Evolutionary conservation across 2,329 filamentous ascomycete genomes (phyloP).

Genomic region (Purpureocillium takamizusanense): DNA sequence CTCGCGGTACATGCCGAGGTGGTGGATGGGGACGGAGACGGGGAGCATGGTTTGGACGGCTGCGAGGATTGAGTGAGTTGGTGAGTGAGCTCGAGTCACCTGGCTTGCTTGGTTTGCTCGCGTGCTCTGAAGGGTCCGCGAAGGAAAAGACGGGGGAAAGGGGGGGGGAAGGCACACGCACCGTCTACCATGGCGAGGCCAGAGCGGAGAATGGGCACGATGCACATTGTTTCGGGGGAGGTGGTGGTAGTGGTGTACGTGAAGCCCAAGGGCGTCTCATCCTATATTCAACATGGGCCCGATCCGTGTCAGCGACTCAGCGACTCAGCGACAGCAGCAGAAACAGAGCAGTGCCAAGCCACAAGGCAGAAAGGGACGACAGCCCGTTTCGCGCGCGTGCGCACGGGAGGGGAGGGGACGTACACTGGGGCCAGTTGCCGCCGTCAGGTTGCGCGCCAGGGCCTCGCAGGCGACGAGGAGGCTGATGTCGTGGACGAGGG

Average conservation of each 20-base stretch:
- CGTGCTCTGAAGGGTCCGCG: too few relatives aligned
- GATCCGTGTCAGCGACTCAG: too few relatives aligned
- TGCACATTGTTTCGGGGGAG: conserved; percentile 58
- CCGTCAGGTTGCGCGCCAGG: conserved; percentile 52
- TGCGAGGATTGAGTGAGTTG: neutral
- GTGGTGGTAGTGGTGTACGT: conserved; percentile 60
- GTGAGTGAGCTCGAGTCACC: too few relatives aligned
- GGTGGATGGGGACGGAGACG: conserved; percentile 71
- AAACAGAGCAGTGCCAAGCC: too few relatives aligned
- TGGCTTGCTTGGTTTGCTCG: too few relatives aligned
- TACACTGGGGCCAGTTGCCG: conserved; percentile 55
- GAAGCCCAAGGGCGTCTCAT: conserved; percentile 69
- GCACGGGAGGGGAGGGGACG: too few relatives aligned
- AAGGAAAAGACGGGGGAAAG: too few relatives aligned
- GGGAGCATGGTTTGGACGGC: conserved; percentile 80
- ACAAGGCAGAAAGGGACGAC: too few relatives aligned
- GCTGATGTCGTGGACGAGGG: conserved; percentile 77
- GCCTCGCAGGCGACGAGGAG: conserved; percentile 78
- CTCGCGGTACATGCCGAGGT: conserved; percentile 91
- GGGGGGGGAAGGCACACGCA: conserved; percentile 23
- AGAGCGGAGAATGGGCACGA: conserved; percentile 88
- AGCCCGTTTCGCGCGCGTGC: too few relatives aligned
- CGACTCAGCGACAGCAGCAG: too few relatives aligned
- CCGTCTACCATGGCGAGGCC: conserved; percentile 87
- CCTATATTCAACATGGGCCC: too few relatives aligned